Conservation (phyloP, 257 asterid species). For the Solanum virginianum region DNA sequence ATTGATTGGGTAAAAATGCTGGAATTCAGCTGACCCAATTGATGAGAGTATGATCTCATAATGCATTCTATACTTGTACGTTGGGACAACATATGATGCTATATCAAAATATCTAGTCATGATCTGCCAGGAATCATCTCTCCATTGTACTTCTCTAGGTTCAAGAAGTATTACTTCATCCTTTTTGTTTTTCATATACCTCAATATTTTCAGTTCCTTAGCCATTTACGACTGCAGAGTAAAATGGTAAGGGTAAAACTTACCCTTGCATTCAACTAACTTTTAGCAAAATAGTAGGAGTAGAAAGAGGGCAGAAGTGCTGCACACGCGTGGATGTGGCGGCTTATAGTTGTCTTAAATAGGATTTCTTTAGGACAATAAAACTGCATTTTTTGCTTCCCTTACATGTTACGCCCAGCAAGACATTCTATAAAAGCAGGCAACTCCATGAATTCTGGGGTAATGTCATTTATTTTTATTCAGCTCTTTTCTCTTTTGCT, state of each 20-base stretch:
- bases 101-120: too few species aligned
- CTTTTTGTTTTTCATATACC: too few species aligned
- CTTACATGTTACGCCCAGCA: background rate
- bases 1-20: too few species aligned
- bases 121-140: too few species aligned
- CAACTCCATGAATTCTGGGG: background rate
- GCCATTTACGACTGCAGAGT: too few species aligned
- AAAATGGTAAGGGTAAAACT: background rate
- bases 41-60: too few species aligned
- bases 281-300: background rate
- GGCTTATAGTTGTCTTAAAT: background rate
- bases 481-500: background rate
- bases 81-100: too few species aligned
- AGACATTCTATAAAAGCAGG: background rate
- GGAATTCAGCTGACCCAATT: too few species aligned
- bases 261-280: background rate
- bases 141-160: too few species aligned
- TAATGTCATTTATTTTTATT: background rate
- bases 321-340: background rate
- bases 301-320: background rate
- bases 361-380: background rate
- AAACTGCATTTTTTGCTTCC: background rate
- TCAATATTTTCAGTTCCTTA: too few species aligned
- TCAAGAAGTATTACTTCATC: too few species aligned
- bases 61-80: too few species aligned